Base-by-base conservation (phyloP, 163 green algal species). In the Dunaliella salina region DNA sequence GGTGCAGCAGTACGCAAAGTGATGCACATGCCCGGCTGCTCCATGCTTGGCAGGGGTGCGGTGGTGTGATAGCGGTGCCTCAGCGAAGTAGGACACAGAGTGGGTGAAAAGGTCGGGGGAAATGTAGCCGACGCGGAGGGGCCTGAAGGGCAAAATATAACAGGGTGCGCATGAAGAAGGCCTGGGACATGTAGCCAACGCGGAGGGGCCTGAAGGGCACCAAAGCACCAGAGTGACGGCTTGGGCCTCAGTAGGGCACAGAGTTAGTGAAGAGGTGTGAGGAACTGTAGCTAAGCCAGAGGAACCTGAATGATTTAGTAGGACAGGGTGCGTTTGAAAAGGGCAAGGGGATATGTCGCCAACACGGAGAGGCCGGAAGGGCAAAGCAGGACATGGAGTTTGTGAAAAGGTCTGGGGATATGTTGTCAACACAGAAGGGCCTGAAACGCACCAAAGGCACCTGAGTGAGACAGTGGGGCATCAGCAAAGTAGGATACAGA, bases 401-500 rank as follows among this genome's bases (percentile, higher is more conserved):
- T n/a, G n/a, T n/a, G n/a, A n/a, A n/a, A n/a, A n/a, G n/a, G n/a
- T n/a, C n/a, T n/a, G n/a, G n/a, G n/a, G n/a, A n/a, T n/a, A n/a
- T n/a, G n/a, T n/a, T n/a, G n/a, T n/a, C n/a, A n/a, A n/a, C n/a
- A n/a, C 40, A 8, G 40, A 50, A 8, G 40, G 40, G 40, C 40
- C 3, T 50, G 40, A 3, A 50, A 50, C 4, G 40, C 8, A 50
- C 40, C 40, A 50, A 50, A 50, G 40, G 40, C 40, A 8, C 40
- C 40, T 15, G 40, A 50, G 80, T 95, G 88, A 1, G 87, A 88
- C 25, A 99, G 91, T 0, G 96, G 96, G 13, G 94, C 97, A 88
- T 99, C 94, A 0, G 96, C 95, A 93, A 99, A 99, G 91, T 99
- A 99, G 63, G 93, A 97, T 17, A 99, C 97, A 0, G 92, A 97